Conservation (phyloP, 2,329 filamentous ascomycete genomes). For the Fusarium equiseti region DNA sequence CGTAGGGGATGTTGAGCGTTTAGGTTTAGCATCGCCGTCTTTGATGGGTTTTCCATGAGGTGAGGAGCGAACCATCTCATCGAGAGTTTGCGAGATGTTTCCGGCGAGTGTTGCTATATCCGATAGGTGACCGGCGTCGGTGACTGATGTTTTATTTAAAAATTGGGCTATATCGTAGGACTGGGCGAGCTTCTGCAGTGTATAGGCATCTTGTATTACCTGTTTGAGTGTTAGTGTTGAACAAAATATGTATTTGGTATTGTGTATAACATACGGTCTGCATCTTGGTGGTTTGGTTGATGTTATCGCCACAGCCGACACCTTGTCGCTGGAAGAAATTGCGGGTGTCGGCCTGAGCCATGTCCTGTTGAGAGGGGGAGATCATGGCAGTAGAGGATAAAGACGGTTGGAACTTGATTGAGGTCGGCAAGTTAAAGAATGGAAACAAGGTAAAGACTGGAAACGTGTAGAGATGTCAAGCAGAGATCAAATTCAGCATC, state of each 20-base stretch:
- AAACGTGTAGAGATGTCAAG: too few relatives aligned
- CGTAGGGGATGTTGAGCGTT: background rate
- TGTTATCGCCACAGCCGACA: background rate
- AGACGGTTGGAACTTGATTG: too few relatives aligned
- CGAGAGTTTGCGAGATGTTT: background rate
- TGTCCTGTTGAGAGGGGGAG: background rate
- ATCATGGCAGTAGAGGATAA: background rate
- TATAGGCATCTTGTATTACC: background rate
- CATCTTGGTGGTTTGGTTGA: background rate
- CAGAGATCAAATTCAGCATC: background rate
- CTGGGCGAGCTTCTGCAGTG: background rate
- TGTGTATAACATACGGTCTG: background rate
- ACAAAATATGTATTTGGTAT: rapidly evolving
- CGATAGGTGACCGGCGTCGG: background rate
- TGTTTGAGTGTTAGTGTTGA: background rate
- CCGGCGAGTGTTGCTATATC: background rate
- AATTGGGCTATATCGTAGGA: background rate
- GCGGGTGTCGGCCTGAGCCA: background rate
- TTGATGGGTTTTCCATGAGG: rapidly evolving
- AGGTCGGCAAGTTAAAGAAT: too few relatives aligned
- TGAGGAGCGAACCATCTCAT: background rate
- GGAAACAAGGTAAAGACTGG: background rate
- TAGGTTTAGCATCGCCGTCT: background rate
- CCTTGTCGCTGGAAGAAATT: background rate
- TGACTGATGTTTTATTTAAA: background rate